Percentiles rank a stretch among this genome's conserved stretches.
Conservation (phyloP, 2,329 filamentous ascomycete genomes). For the Trichoderma sp. region DNA sequence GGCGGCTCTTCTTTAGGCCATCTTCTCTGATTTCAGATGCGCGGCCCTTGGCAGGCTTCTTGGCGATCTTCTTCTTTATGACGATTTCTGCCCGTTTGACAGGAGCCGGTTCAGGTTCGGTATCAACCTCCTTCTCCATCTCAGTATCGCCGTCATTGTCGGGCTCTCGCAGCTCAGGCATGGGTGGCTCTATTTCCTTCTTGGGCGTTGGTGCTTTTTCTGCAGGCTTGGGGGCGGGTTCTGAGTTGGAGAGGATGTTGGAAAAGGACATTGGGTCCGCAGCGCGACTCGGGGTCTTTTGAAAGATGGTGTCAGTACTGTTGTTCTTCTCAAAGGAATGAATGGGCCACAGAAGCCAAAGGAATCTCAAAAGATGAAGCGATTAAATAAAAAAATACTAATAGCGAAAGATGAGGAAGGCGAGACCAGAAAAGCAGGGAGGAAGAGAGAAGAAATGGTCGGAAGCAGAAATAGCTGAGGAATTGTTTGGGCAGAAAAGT, state of each 20-base stretch:
- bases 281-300: slow-evolving; percentile 70
- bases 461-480: slow-evolving; percentile 28
- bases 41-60: slow-evolving; percentile 54
- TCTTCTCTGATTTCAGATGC: slow-evolving; percentile 57
- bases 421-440: slow-evolving; percentile 24
- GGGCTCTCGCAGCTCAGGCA: slow-evolving; percentile 42
- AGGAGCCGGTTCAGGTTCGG: slow-evolving; percentile 39
- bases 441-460: slow-evolving; percentile 15
- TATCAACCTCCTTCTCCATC: slow-evolving; percentile 43
- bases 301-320: slow-evolving; percentile 25
- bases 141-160: slow-evolving; percentile 41
- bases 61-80: slow-evolving; percentile 39
- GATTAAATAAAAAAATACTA: not conserved
- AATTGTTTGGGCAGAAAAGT: slow-evolving; percentile 40
- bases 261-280: slow-evolving; percentile 95
- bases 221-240: slow-evolving; percentile 63
- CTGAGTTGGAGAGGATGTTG: slow-evolving; percentile 84
- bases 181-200: slow-evolving; percentile 35
- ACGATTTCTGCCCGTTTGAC: slow-evolving; percentile 36
- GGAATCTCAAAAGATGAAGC: not conserved
- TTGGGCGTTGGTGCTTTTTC: slow-evolving; percentile 29
- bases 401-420: too few species aligned
- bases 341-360: not conserved
- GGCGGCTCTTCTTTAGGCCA: slow-evolving; percentile 53
- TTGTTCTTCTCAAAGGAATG: not conserved